phyloP scores from a whole-genome alignment of 768 basidiomycete species.

The Boletus bicolor region DNA sequence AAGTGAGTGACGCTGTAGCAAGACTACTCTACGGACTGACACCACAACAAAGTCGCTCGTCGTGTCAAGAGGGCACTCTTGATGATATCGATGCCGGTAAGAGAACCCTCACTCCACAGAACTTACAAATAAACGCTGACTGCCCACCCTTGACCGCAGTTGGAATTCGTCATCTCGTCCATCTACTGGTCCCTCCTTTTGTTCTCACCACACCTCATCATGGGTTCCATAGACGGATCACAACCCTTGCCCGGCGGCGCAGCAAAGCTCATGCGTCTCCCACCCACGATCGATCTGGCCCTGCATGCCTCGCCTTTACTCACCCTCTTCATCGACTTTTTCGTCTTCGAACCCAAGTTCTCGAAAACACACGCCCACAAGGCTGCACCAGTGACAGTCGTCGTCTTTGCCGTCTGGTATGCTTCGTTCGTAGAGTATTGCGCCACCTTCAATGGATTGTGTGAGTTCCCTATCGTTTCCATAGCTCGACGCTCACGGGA shows the following conservation, averaged over 20 bases:
- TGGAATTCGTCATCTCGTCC: slow-evolving; percentile 45
- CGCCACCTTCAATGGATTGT: slow-evolving; percentile 55
- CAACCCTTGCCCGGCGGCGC: neutral
- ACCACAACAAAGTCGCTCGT: slow-evolving; percentile 5
- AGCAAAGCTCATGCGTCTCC: slow-evolving; percentile 36
- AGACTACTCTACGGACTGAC: neutral
- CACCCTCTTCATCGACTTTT: slow-evolving; percentile 62
- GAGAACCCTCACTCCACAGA: neutral
- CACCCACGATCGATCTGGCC: slow-evolving; percentile 56
- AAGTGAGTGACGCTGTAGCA: slow-evolving; percentile 26
- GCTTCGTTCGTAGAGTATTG: slow-evolving; percentile 65
- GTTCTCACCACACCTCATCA: slow-evolving; percentile 55
- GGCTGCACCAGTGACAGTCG: slow-evolving; percentile 13
- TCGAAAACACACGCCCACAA: slow-evolving; percentile 12
- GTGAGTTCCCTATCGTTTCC: slow-evolving; percentile 39
- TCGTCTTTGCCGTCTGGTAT: slow-evolving; percentile 47
- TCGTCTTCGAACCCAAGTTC: slow-evolving; percentile 61
- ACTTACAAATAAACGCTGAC: neutral
- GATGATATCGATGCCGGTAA: slow-evolving; percentile 65
- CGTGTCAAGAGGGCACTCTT: slow-evolving; percentile 57
- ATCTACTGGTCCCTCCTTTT: slow-evolving; percentile 72
- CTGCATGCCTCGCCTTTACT: slow-evolving; percentile 64
- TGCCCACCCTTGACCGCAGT: slow-evolving; percentile 21
- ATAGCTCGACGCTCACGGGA: neutral
- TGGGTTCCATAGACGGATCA: slow-evolving; percentile 25